A percentile compares a stretch with the other conserved stretches of the same genome.
phyloP scores from a whole-genome alignment of 306 rosid species.

The Rosa lucieae region DNA sequence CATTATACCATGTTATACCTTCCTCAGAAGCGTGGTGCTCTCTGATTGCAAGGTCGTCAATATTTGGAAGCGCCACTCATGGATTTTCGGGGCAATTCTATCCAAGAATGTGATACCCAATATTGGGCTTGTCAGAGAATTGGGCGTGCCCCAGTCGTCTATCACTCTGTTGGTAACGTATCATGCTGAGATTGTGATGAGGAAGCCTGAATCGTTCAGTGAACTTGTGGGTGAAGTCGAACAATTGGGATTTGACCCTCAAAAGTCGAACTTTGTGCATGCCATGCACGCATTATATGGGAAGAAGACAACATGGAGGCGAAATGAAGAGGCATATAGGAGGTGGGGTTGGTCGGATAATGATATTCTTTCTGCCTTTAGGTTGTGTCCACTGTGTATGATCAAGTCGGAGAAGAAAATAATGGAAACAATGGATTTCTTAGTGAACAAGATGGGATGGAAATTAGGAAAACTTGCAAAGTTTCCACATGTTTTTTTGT shows the following conservation, averaged over 20 bases:
- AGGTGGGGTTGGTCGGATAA: slow-evolving; percentile 35
- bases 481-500: not conserved
- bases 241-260: slow-evolving; percentile 25
- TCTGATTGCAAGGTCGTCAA: slow-evolving; percentile 6
- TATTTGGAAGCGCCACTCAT: slow-evolving; percentile 8
- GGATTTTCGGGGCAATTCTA: not conserved
- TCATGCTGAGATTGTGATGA: not conserved
- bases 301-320: not conserved
- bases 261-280: not conserved
- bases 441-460: slow-evolving; percentile 18
- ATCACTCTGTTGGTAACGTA: not conserved
- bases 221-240: not conserved
- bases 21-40: slow-evolving; percentile 16
- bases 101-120: not conserved
- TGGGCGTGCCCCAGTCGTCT: not conserved
- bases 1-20: slow-evolving; percentile 24
- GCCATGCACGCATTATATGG: not conserved
- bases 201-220: slow-evolving; percentile 14
- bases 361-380: slow-evolving; percentile 16
- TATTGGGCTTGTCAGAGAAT: too few relatives aligned
- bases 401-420: slow-evolving; percentile 24
- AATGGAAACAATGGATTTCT: slow-evolving; percentile 17
- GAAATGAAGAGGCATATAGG: not conserved
- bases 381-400: slow-evolving; percentile 23
- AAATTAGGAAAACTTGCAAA: too few relatives aligned